Evolutionary conservation across 192 early-diverging fungal genomes (phyloP), one percentile per base, ranked within the genome.

Genomic region (Backusella circina): DNA sequence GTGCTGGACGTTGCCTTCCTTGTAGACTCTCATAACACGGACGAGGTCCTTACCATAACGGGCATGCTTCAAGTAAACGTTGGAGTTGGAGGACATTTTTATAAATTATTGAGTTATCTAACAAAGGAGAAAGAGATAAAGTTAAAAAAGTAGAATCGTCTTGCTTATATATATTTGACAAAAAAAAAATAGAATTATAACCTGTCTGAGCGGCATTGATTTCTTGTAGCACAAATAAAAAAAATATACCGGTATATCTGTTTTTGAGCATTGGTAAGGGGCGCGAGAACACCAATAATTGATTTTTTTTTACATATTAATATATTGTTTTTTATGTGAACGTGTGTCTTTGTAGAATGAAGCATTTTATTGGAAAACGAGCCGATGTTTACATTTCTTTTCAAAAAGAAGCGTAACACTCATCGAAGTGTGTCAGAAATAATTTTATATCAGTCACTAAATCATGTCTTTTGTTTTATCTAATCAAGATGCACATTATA

Each of bases 1-100:
- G 70, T 86, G 86, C 76, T 94, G 93, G 75, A 84, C 84, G 23
- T 84, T 74, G 33, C 85, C 83, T 26, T 86, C 86, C 32, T 87
- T 86, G 64, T 92, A 85, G 61, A 94, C 93, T 75, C 91, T 90
- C 69, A 93, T 86, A 10, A 94, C 77, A 65, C 91, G 89, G 41
- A 94, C 89, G 64, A 84, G 83, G 81, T 92, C 89, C 85, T 94
- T 94, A 78, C 93, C 93, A 73, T 94, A 94, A 12, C 91, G 90
- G 68, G 78, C 71, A 23, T 82, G 84, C 41, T 83, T 82, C 31
- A 87, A 79, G 38, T 83, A 75, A 33, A 83, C 72, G 21, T 82
- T 80, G 54, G 80, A 64, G 35, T 54, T 64, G 70, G 28, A 35
- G 41, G 70, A 72, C 70, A 72, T 72, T 18, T 57, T 71, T 41